Percentiles rank a stretch among this genome's conserved stretches.
Evolutionary conservation across 2,329 filamentous ascomycete species (phyloP).

Genomic region (Hirsutella minnesotensis): DNA sequence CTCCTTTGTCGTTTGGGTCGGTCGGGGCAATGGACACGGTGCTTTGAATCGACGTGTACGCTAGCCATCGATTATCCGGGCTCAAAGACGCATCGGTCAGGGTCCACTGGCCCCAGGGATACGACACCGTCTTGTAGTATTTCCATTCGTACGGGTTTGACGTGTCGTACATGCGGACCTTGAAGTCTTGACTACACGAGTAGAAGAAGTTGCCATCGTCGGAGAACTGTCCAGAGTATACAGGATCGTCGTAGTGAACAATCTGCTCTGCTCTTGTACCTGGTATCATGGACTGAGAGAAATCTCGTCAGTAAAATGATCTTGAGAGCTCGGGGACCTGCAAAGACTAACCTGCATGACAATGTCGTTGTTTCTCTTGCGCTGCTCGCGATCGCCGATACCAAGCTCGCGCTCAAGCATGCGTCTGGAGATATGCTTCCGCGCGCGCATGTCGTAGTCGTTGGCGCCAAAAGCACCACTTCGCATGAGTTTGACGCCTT

Average conservation of each 20-base stretch:
- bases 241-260: slow-evolving; percentile 73
- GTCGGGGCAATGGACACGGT: slow-evolving; percentile 79
- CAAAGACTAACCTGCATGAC: slow-evolving; percentile 49
- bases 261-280: slow-evolving; percentile 69
- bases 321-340: neutral
- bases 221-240: slow-evolving; percentile 93
- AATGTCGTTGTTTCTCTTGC: slow-evolving; percentile 48
- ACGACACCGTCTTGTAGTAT: slow-evolving; percentile 83
- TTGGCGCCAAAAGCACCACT: slow-evolving; percentile 69
- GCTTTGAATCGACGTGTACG: slow-evolving; percentile 80
- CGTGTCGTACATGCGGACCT: slow-evolving; percentile 94
- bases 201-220: slow-evolving; percentile 98
- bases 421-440: slow-evolving; percentile 53
- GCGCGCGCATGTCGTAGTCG: slow-evolving; percentile 38
- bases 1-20: slow-evolving; percentile 68
- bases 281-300: slow-evolving; percentile 58
- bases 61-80: slow-evolving; percentile 83
- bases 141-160: slow-evolving; percentile 92
- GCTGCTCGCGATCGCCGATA: slow-evolving; percentile 46
- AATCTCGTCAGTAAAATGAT: neutral
- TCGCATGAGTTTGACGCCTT: slow-evolving; percentile 67
- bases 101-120: slow-evolving; percentile 86
- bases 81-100: slow-evolving; percentile 87
- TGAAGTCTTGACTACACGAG: slow-evolving; percentile 82
- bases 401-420: slow-evolving; percentile 77